Conservation (phyloP, 106 monocot species). For the Apostasia ramifera region DNA sequence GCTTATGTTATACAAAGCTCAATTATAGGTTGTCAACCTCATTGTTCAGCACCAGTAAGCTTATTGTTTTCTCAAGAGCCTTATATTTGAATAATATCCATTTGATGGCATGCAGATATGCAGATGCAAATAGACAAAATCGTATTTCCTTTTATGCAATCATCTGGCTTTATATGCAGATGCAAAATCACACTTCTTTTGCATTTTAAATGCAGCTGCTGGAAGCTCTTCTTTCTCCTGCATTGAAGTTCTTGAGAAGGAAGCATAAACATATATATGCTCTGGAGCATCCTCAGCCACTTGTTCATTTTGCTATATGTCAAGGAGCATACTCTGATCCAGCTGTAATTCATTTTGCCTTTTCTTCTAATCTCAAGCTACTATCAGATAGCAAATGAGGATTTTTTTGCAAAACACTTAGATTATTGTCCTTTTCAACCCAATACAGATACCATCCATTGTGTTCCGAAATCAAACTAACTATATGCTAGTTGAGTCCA, state of each 20-base stretch:
- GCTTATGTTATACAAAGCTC: conserved; percentile 59
- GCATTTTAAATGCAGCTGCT: conserved; percentile 27
- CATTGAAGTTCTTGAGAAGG: conserved; percentile 24
- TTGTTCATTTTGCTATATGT: conserved; percentile 79
- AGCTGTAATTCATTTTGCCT: conserved; percentile 24
- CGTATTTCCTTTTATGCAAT: background rate
- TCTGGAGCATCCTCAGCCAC: conserved; percentile 50
- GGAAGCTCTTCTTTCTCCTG: conserved; percentile 22
- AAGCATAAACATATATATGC: conserved; percentile 48
- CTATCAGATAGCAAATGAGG: background rate
- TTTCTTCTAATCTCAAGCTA: background rate
- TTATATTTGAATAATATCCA: background rate
- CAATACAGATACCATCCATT: too few species aligned
- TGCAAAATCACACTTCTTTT: background rate
- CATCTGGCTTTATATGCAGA: background rate
- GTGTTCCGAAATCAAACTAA: too few species aligned
- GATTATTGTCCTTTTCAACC: background rate
- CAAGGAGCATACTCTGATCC: conserved; percentile 77
- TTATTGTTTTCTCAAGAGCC: background rate
- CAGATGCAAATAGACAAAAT: background rate
- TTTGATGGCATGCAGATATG: background rate
- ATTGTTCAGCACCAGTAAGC: conserved; percentile 38
- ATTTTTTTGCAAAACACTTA: background rate
- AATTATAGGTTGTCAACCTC: conserved; percentile 59
- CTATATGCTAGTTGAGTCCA: too few species aligned